phyloP scores from a whole-genome alignment of 2,329 filamentous ascomycete species.

The Aspergillus fumigatiaffinis region DNA sequence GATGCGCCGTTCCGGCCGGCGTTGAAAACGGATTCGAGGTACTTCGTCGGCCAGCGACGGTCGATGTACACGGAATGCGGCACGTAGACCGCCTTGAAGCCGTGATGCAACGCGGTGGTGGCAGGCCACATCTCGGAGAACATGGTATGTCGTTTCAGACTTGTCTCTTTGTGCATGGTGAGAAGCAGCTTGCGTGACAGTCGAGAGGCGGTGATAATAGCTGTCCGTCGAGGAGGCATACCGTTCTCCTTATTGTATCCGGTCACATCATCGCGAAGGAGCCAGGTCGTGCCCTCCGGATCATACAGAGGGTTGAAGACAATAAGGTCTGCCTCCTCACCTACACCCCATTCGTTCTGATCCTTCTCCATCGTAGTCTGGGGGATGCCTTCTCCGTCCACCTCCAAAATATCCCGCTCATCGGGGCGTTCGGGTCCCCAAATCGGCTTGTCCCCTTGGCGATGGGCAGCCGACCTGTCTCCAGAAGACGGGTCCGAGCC shows the following conservation, averaged over 20 bases:
- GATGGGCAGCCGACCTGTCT: constrained; percentile 25
- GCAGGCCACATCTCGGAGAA: constrained; percentile 97
- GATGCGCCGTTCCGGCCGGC: constrained; percentile 69
- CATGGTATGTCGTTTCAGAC: constrained; percentile 79
- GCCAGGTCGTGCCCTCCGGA: constrained; percentile 81
- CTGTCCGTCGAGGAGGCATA: constrained; percentile 67
- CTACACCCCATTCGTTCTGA: constrained; percentile 79
- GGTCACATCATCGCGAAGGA: constrained; percentile 76
- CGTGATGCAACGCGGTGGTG: constrained; percentile 82
- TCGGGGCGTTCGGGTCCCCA: constrained; percentile 79
- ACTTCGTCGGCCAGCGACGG: constrained; percentile 75
- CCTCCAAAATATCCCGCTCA: constrained; percentile 66
- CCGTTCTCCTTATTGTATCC: constrained; percentile 67
- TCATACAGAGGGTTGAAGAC: constrained; percentile 91
- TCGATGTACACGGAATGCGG: constrained; percentile 88
- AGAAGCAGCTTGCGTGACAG: constrained; percentile 75
- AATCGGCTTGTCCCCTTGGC: constrained; percentile 58
- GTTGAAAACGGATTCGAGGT: constrained; percentile 77
- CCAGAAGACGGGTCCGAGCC: constrained; percentile 15
- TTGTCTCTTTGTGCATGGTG: constrained; percentile 88
- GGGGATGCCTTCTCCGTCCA: constrained; percentile 68
- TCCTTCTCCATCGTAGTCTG: constrained; percentile 73
- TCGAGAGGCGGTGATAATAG: constrained; percentile 83
- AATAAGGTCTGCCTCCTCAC: constrained; percentile 86
- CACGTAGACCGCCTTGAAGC: constrained; percentile 85